A percentile compares a stretch with the other conserved stretches of the same genome.
Conservation (phyloP, 2,329 filamentous ascomycete species). For the Clarireedia homoeocarpa region DNA sequence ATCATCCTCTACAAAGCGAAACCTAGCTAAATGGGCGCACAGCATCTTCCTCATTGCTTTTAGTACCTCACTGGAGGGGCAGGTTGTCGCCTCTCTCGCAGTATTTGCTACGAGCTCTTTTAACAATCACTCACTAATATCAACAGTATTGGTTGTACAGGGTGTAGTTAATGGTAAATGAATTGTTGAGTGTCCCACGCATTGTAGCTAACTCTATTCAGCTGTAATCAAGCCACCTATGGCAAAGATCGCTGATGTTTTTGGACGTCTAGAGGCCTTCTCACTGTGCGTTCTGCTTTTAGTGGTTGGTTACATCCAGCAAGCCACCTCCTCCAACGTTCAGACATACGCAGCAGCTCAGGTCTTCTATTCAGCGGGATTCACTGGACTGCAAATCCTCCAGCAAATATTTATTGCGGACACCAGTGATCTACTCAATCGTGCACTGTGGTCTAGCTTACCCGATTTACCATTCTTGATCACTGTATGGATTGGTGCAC, state of each 20-base stretch:
- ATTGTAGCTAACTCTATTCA: conserved; percentile 26
- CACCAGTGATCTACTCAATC: conserved; percentile 54
- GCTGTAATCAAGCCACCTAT: conserved; percentile 51
- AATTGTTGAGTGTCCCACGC: too few species aligned
- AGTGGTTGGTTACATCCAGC: conserved; percentile 49
- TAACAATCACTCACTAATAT: conserved; percentile 40
- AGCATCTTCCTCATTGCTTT: conserved; percentile 34
- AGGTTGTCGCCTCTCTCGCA: conserved; percentile 33
- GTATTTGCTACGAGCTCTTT: conserved; percentile 39
- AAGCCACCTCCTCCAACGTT: conserved; percentile 54
- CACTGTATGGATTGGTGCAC: conserved; percentile 39
- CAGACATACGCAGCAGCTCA: conserved; percentile 47
- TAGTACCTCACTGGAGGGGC: conserved; percentile 6
- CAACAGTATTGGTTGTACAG: conserved; percentile 12
- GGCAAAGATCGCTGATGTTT: conserved; percentile 43
- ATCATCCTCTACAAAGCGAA: not conserved
- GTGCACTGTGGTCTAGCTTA: conserved; percentile 40
- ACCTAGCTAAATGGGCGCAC: conserved; percentile 32
- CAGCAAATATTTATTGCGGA: conserved; percentile 55
- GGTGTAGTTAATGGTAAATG: conserved; percentile 3
- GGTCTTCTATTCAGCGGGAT: conserved; percentile 60
- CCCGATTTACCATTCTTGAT: conserved; percentile 33
- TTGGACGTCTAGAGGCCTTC: conserved; percentile 41
- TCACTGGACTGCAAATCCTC: conserved; percentile 40
- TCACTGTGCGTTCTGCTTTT: conserved; percentile 35